phyloP scores from a whole-genome alignment of 345 rosid genomes.

The Fremontodendron californicum region DNA sequence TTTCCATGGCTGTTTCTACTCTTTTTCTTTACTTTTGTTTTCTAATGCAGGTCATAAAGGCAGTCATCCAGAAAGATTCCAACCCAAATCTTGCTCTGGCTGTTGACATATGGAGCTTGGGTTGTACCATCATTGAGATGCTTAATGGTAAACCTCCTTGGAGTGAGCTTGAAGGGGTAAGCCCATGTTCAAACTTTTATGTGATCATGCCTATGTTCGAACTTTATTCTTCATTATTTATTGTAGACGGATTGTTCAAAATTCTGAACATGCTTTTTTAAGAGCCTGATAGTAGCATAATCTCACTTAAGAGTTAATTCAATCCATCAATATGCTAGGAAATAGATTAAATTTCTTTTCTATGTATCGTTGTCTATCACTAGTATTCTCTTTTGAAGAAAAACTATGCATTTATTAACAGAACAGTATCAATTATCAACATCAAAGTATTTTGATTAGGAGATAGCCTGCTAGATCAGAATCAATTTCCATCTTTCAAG shows the following conservation, averaged over 20 bases:
- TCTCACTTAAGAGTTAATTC: background rate
- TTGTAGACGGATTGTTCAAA: too few relatives aligned
- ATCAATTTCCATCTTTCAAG: background rate
- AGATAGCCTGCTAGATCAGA: background rate
- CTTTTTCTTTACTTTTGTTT: background rate
- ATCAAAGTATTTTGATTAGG: background rate
- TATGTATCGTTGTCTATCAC: background rate
- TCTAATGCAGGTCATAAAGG: conserved; percentile 45
- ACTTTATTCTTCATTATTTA: background rate
- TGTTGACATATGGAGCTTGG: conserved; percentile 72
- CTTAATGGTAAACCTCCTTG: conserved; percentile 24
- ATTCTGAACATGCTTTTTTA: background rate
- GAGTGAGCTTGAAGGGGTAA: conserved; percentile 61
- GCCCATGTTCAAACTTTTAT: conserved; percentile 9
- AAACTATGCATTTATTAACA: background rate
- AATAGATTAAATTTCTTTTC: background rate
- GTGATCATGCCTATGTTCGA: background rate
- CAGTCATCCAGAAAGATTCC: conserved; percentile 37
- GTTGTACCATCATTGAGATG: conserved; percentile 27
- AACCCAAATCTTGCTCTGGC: conserved; percentile 58
- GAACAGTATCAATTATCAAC: background rate
- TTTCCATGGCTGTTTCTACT: background rate
- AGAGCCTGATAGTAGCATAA: background rate
- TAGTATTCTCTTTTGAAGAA: background rate
- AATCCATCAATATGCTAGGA: background rate